Evolutionary conservation across 1,284 basidiomycete genomes (phyloP), one percentile per base, ranked within the genome.

Genomic region (Moesziomyces aphidis): DNA sequence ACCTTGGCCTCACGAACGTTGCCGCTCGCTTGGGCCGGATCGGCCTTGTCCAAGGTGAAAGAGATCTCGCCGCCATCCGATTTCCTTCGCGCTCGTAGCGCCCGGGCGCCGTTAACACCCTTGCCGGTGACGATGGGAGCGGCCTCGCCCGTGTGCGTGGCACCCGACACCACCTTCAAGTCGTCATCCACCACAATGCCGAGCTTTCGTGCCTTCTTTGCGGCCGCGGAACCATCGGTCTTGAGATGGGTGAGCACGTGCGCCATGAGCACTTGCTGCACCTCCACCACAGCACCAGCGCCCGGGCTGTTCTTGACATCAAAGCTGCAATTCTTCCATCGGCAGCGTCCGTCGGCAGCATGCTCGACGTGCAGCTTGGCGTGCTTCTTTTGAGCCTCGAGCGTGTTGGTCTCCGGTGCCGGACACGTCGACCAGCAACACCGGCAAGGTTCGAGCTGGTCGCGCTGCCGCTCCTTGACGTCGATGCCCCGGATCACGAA

Each of bases 401-500:
- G 58, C n/a, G 70, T 52, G 13, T 45, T 50, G 19, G 72, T 73
- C n/a, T 70, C 61, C 3, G 76, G 67, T 17, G 62, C 50, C 0
- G 74, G 61, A 48, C 82, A 83, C 19, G 62, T 71, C 42, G 59
- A 54, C 82, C 82, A 83, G 4, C 58, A 47, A 50, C 82, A 83
- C 43, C 64, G 52, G 28, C 61, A 75, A 4, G 60, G 67, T 49
- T 73, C 65, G 28, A 62, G 50, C 49, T 36, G 44, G 4, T 69
- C 61, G 8, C 62, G 66, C n/a, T 80, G 74, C 11, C 77, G 59
- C 3, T 77, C 72, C 28, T 70, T 71, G 50, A 70, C 46, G 4
- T 73, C 89, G 42, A 95, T 90, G 6, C 93, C 93, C 24, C 89
- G 89, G 39, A 95, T 92, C 56, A 95, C 88, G 80, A 94, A 95